A percentile compares a stretch with the other conserved stretches of the same genome.
Conservation (phyloP, 176 grass and related monocot genomes). For the Puya raimondii region DNA sequence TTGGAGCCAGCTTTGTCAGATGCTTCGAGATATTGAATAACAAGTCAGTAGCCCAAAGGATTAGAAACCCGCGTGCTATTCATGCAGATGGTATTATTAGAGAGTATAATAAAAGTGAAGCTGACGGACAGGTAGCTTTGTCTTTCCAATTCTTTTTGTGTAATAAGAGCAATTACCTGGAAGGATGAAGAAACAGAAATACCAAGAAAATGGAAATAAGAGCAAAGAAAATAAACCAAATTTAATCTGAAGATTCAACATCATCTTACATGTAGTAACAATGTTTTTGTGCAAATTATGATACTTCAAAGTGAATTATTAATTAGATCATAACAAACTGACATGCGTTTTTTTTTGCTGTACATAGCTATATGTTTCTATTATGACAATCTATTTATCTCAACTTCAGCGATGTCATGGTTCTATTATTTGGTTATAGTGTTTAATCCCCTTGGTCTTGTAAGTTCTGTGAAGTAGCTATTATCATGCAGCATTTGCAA, state of each 20-base stretch:
- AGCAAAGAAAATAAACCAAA: neutral
- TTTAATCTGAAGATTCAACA: neutral
- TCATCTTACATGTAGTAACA: neutral
- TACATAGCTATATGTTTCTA: too few relatives aligned
- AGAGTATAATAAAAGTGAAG: constrained; percentile 70
- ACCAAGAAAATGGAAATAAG: neutral
- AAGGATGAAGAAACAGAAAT: neutral
- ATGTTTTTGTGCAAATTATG: neutral
- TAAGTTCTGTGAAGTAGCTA: too few relatives aligned
- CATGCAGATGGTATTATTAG: constrained; percentile 63
- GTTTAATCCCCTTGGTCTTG: too few relatives aligned
- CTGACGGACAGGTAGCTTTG: constrained; percentile 60
- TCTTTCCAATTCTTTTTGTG: constrained; percentile 13
- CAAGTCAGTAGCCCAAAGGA: constrained; percentile 51
- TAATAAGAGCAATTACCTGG: neutral
- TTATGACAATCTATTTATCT: too few relatives aligned
- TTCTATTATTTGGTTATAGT: too few relatives aligned
- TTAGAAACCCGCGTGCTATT: constrained; percentile 78
- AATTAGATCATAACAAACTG: too few relatives aligned
- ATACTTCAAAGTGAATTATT: neutral
- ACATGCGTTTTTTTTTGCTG: too few relatives aligned
- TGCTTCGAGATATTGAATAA: constrained; percentile 88
- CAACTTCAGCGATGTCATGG: too few relatives aligned
- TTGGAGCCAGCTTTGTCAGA: constrained; percentile 78
- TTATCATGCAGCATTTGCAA: too few relatives aligned